Conservation (phyloP, 2,329 filamentous ascomycete genomes). For the Trichoderma simmonsii region DNA sequence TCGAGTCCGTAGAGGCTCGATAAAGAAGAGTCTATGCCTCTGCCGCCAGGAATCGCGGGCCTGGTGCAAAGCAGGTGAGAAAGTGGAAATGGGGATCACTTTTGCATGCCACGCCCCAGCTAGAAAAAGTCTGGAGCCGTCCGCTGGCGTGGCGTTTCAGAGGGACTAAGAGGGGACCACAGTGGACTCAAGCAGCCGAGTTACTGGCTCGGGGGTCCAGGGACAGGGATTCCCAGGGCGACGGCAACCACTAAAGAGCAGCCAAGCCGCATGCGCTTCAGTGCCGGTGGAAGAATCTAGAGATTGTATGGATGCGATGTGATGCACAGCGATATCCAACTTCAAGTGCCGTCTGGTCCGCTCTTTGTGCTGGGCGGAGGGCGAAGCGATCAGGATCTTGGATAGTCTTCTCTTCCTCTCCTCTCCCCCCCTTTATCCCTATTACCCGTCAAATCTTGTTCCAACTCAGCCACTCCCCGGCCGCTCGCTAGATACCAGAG, state of each 20-base stretch:
- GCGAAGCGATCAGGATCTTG: background rate
- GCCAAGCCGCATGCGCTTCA: slow-evolving; percentile 6
- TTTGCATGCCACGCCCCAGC: background rate
- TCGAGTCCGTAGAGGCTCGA: background rate
- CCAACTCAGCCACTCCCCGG: background rate
- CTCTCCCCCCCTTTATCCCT: background rate
- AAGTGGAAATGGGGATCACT: background rate
- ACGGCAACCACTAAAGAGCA: slow-evolving; percentile 13
- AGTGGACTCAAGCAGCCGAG: background rate
- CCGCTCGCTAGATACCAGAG: background rate
- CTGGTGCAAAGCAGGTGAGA: slow-evolving; percentile 6
- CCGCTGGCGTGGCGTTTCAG: slow-evolving; percentile 7
- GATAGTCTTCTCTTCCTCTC: background rate
- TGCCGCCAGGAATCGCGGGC: background rate
- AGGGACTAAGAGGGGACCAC: background rate
- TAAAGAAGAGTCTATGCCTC: background rate
- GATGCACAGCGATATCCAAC: background rate
- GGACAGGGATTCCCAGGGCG: slow-evolving; percentile 3
- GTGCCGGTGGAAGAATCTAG: slow-evolving; percentile 1
- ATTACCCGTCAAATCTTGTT: background rate
- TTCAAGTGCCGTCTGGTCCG: background rate
- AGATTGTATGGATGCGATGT: background rate
- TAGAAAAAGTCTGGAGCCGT: slow-evolving; percentile 4
- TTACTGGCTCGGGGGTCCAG: background rate
- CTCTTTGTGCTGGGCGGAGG: background rate